Conservation (phyloP, 1,284 basidiomycete species). For the Coniferiporia sulphurascens region DNA sequence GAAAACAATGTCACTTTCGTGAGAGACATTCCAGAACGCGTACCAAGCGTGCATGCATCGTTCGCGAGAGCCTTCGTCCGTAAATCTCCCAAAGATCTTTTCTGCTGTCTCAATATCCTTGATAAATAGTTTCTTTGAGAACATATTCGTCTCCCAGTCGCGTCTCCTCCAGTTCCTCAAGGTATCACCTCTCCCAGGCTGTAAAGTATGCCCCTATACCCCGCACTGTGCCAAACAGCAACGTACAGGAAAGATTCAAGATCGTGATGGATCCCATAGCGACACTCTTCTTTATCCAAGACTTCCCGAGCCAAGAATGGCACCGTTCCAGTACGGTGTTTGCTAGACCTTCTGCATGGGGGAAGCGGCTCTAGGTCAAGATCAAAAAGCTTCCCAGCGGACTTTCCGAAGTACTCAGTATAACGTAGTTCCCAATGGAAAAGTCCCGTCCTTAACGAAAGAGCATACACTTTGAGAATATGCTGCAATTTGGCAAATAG, state of each 20-base stretch:
- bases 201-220: background rate
- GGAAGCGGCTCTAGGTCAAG: background rate
- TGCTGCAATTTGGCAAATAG: background rate
- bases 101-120: background rate
- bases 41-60: background rate
- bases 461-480: background rate
- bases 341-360: background rate
- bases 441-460: background rate
- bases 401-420: background rate
- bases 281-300: background rate
- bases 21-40: background rate
- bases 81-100: background rate
- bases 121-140: background rate
- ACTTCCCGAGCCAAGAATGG: slow-evolving; percentile 3
- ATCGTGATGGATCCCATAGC: background rate
- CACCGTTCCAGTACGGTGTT: background rate
- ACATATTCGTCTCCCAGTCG: background rate
- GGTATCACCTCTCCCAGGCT: background rate
- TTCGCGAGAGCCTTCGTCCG: background rate
- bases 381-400: slow-evolving; percentile 1
- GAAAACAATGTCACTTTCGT: background rate
- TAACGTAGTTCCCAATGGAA: background rate
- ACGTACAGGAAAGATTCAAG: background rate
- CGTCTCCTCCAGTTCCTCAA: background rate
- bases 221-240: background rate